phyloP scores from a whole-genome alignment of 257 asterid genomes.

The Primulina huaijiensis region DNA sequence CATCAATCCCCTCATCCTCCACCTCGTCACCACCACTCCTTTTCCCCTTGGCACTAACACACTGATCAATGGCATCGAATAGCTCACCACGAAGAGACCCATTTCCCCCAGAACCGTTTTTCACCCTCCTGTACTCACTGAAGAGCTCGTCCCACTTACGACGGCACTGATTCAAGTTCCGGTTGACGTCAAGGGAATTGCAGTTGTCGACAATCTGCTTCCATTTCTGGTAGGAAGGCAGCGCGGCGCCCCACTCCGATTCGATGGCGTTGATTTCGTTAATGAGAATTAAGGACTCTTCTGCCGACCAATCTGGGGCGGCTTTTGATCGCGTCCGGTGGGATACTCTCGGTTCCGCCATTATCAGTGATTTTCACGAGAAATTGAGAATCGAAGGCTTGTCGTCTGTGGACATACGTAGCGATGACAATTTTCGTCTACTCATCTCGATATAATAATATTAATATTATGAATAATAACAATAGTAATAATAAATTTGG shows the following conservation, averaged over 20 bases:
- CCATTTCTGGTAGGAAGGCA: slow-evolving; percentile 93
- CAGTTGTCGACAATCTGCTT: slow-evolving; percentile 85
- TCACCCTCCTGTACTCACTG: slow-evolving; percentile 41
- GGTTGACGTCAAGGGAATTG: slow-evolving; percentile 54
- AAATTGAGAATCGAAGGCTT: background rate
- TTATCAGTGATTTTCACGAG: slow-evolving; percentile 18
- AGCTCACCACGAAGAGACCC: slow-evolving; percentile 47
- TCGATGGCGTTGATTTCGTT: slow-evolving; percentile 76
- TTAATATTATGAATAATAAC: too few species aligned
- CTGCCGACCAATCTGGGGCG: slow-evolving; percentile 76
- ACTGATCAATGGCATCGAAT: slow-evolving; percentile 49
- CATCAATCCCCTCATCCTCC: slow-evolving; percentile 20
- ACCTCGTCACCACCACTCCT: slow-evolving; percentile 20
- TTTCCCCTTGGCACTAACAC: slow-evolving; percentile 29
- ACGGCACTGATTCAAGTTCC: slow-evolving; percentile 82
- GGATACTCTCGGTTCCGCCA: slow-evolving; percentile 47
- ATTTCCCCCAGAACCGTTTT: slow-evolving; percentile 31
- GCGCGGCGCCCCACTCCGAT: slow-evolving; percentile 66
- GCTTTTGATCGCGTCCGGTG: slow-evolving; percentile 83
- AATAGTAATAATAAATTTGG: too few species aligned
- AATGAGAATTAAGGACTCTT: slow-evolving; percentile 58
- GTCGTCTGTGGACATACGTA: too few species aligned
- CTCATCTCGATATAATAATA: too few species aligned
- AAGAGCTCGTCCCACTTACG: slow-evolving; percentile 63
- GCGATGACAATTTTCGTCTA: too few species aligned